Evolutionary conservation across 139 green algal genomes (phyloP).

Genomic region (Edaphochlamys debaryana): DNA sequence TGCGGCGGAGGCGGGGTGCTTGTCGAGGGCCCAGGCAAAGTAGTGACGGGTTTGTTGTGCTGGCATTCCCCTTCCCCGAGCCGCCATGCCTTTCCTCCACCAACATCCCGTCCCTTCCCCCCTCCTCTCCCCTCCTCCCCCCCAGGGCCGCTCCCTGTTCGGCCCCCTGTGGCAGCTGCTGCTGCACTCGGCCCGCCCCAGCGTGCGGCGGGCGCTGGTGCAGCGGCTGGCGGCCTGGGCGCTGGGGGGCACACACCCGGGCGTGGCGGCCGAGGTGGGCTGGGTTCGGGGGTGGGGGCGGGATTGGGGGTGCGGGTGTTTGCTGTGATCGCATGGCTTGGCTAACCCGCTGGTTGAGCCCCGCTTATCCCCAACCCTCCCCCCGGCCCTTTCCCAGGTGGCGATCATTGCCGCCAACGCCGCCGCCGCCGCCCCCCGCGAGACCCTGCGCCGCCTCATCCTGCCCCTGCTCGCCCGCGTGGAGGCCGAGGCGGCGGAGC

Average conservation of each 20-base stretch:
- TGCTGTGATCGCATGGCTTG: too few relatives aligned
- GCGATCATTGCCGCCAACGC: not conserved
- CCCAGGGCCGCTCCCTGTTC: constrained; percentile 8
- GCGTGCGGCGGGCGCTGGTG: constrained; percentile 61
- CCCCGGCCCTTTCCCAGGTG: not conserved
- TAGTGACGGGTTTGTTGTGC: too few relatives aligned
- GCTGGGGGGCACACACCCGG: constrained; percentile 57
- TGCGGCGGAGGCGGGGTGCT: too few relatives aligned
- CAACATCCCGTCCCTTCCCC: too few relatives aligned
- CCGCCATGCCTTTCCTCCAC: too few relatives aligned
- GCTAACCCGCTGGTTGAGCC: too few relatives aligned
- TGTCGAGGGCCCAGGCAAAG: too few relatives aligned
- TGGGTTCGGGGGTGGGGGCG: not conserved
- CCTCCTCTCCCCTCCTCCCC: too few relatives aligned
- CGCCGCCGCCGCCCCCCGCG: not conserved
- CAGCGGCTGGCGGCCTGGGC: constrained; percentile 67
- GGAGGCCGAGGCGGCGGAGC: constrained; percentile 44
- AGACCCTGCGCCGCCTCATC: constrained; percentile 47
- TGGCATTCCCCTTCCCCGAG: too few relatives aligned
- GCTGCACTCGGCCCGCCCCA: constrained; percentile 49
- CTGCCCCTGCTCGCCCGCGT: constrained; percentile 57
- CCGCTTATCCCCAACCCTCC: too few relatives aligned
- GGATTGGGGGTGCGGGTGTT: too few relatives aligned
- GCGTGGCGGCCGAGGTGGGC: constrained; percentile 25
- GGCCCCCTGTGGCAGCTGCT: constrained; percentile 48